Evolutionary conservation across 2,329 filamentous ascomycete species (phyloP).

Genomic region (Ophiostoma ulmi): DNA sequence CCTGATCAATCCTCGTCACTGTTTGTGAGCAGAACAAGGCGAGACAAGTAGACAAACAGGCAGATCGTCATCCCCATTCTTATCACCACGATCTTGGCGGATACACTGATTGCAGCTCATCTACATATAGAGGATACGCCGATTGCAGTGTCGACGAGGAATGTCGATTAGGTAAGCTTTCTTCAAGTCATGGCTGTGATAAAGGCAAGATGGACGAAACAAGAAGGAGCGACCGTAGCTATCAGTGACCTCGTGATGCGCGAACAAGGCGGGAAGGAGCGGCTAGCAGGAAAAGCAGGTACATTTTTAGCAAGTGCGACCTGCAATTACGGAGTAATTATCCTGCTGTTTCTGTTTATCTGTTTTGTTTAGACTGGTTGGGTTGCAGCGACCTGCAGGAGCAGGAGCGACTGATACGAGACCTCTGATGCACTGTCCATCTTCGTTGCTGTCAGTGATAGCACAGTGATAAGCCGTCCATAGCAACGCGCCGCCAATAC

Average conservation of each 20-base stretch:
- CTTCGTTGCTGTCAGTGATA: not conserved
- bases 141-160: not conserved
- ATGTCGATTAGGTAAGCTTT: not conserved
- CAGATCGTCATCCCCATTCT: not conserved
- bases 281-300: constrained; percentile 18
- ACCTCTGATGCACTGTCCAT: not conserved
- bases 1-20: not conserved
- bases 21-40: not conserved
- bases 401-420: not conserved
- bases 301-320: constrained; percentile 9
- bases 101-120: not conserved
- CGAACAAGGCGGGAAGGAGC: constrained; percentile 13
- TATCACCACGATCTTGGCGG: not conserved
- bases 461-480: constrained; percentile 1
- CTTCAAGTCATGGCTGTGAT: not conserved
- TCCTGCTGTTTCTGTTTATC: not conserved
- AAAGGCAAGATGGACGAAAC: not conserved
- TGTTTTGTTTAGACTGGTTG: not conserved
- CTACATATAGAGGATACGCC: not conserved
- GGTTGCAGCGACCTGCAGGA: not conserved
- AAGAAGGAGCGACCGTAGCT: not conserved
- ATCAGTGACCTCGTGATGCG: not conserved
- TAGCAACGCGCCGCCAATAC: not conserved
- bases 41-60: not conserved
- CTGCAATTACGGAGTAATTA: not conserved